Conservation (phyloP, 108 stramenopile species). For the Poteriospumella lacustris region DNA sequence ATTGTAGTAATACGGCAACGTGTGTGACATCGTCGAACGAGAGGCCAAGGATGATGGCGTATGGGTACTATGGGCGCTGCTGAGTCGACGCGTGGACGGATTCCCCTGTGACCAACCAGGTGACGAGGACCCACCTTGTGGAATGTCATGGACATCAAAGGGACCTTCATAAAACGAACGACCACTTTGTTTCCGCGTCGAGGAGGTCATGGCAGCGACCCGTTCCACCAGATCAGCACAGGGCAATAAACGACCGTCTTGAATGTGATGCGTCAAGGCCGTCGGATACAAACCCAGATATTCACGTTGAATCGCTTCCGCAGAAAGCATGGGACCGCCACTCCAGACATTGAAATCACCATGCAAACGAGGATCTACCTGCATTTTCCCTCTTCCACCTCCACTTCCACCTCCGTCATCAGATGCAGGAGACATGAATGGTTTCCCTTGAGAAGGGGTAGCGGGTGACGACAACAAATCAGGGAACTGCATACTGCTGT, state of each 20-base stretch:
- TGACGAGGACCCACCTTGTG: background rate
- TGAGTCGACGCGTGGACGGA: background rate
- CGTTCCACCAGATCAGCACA: too few species aligned
- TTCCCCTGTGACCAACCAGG: too few species aligned
- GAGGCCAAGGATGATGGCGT: too few species aligned
- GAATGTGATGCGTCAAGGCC: background rate
- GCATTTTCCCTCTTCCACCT: background rate
- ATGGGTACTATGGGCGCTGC: too few species aligned
- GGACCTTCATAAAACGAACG: too few species aligned
- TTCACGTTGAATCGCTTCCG: background rate
- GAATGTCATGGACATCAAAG: background rate
- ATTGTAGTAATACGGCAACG: background rate
- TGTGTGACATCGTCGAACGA: background rate
- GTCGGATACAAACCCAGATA: slow-evolving; percentile 1
- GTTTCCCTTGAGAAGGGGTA: background rate
- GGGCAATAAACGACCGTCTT: background rate
- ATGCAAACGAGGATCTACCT: background rate
- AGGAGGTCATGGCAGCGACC: background rate
- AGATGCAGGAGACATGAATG: background rate
- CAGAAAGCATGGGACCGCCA: background rate
- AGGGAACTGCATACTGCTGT: background rate
- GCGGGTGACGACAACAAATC: background rate
- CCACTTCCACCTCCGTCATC: background rate
- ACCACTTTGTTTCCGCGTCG: too few species aligned
- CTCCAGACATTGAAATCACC: slow-evolving; percentile 17